Percentiles rank a stretch among this genome's conserved stretches.
Evolutionary conservation across 306 rosid genomes (phyloP).

Genomic region (Quercus agrifolia): DNA sequence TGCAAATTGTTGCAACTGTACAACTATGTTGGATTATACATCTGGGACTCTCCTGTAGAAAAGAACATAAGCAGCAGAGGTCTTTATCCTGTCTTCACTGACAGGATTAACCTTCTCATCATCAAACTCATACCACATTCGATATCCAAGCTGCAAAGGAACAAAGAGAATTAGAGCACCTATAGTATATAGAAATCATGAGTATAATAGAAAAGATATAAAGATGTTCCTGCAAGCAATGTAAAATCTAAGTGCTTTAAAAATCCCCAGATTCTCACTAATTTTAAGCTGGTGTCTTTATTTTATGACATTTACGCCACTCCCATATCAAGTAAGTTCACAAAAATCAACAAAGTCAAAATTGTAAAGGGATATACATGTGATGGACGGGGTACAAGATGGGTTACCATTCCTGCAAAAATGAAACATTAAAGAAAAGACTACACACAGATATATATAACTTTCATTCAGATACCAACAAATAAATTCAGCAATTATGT

Average conservation of each 20-base stretch:
- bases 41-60: slow-evolving; percentile 65
- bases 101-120: slow-evolving; percentile 56
- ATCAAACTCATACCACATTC: slow-evolving; percentile 73
- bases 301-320: background rate
- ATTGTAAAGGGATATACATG: background rate
- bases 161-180: slow-evolving; percentile 3
- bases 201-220: background rate
- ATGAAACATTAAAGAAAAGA: too few species aligned
- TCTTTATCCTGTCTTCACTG: slow-evolving; percentile 46
- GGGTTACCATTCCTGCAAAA: too few species aligned
- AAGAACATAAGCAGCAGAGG: slow-evolving; percentile 82
- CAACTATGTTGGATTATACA: slow-evolving; percentile 26
- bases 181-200: slow-evolving; percentile 5
- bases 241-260: background rate
- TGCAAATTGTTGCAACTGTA: slow-evolving; percentile 25
- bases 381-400: background rate
- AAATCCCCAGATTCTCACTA: background rate
- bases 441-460: too few species aligned
- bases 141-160: slow-evolving; percentile 49
- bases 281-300: background rate
- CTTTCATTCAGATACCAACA: too few species aligned
- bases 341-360: background rate
- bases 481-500: too few species aligned
- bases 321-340: background rate
- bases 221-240: background rate